phyloP scores from a whole-genome alignment of 1,284 basidiomycete species.

The Sporisorium reilianum region DNA sequence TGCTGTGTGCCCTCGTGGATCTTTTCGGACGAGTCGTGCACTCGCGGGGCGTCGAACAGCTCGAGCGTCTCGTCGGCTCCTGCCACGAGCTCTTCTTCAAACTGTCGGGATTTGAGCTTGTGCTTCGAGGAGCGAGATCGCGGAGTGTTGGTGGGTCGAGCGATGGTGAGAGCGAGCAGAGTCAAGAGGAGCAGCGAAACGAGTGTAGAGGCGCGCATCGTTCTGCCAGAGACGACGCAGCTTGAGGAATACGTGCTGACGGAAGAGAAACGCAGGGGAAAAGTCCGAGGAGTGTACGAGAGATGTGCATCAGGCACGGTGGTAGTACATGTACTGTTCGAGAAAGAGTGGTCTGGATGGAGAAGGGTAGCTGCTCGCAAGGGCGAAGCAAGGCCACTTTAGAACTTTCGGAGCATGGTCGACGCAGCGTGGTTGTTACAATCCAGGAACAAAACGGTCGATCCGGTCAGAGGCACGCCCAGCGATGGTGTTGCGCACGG shows the following conservation, averaged over 20 bases:
- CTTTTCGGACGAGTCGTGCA: conserved; percentile 30
- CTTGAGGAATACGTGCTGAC: too few species aligned
- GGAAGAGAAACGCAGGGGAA: too few species aligned
- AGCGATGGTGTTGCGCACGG: not conserved
- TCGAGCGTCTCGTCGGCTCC: conserved; percentile 21
- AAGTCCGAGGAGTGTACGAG: not conserved
- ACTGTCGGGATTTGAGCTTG: conserved; percentile 2
- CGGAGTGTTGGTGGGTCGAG: not conserved
- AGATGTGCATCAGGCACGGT: conserved; percentile 2
- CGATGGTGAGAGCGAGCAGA: not conserved
- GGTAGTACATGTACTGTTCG: not conserved
- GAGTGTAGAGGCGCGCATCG: not conserved
- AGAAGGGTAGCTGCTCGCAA: not conserved
- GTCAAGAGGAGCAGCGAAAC: not conserved
- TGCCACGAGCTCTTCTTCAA: conserved; percentile 15
- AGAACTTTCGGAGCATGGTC: not conserved
- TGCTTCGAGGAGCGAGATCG: not conserved
- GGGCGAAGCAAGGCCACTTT: not conserved
- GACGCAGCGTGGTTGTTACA: too few species aligned
- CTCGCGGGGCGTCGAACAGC: conserved; percentile 24
- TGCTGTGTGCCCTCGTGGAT: conserved; percentile 9
- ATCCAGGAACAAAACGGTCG: too few species aligned
- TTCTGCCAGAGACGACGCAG: not conserved
- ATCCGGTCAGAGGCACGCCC: not conserved
- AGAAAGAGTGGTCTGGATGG: not conserved